These are phyloP conservation scores for Pezicula carpinea DNA, from an alignment of 2,329 filamentous ascomycete species.

Conservation along the genomic window DNA sequence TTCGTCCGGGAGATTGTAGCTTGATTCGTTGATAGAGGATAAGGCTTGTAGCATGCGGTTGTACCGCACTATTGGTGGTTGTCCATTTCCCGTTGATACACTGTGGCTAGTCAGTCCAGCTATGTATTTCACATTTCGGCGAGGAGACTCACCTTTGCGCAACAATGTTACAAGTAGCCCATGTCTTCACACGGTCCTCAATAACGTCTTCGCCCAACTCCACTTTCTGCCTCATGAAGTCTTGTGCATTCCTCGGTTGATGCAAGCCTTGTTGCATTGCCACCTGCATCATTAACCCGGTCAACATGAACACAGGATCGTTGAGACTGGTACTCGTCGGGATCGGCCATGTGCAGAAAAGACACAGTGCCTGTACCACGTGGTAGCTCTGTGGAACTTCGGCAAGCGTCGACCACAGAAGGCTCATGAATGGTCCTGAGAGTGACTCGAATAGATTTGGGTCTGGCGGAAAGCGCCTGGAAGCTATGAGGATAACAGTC, in stretches of 20 bases:
- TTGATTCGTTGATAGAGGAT: slow-evolving; percentile 35
- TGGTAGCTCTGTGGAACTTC: slow-evolving; percentile 16
- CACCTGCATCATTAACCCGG: slow-evolving; percentile 25
- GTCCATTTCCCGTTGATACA: slow-evolving; percentile 64
- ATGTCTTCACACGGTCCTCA: slow-evolving; percentile 51
- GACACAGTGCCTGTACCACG: slow-evolving; percentile 20
- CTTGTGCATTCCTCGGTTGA: slow-evolving; percentile 16
- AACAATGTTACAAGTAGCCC: slow-evolving; percentile 65
- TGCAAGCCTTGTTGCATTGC: slow-evolving; percentile 25
- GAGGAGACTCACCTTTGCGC: slow-evolving; percentile 53
- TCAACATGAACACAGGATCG: slow-evolving; percentile 24
- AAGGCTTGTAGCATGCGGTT: slow-evolving; percentile 46
- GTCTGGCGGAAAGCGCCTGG: slow-evolving; percentile 53
- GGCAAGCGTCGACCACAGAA: slow-evolving; percentile 17
- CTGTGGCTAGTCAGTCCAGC: slow-evolving; percentile 34
- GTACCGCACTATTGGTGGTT: slow-evolving; percentile 57
- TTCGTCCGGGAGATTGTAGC: slow-evolving; percentile 45
- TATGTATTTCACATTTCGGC: slow-evolving; percentile 65
- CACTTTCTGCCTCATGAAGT: slow-evolving; percentile 14
- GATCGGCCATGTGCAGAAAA: slow-evolving; percentile 26
- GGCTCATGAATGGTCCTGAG: slow-evolving; percentile 9
- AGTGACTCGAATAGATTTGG: slow-evolving; percentile 39
- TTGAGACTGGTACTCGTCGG: slow-evolving; percentile 18
- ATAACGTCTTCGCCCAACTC: slow-evolving; percentile 32
- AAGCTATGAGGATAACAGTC: slow-evolving; percentile 59